Evolutionary conservation across 768 basidiomycete species (phyloP).

Genomic region (Rhizopogon vesiculosus): DNA sequence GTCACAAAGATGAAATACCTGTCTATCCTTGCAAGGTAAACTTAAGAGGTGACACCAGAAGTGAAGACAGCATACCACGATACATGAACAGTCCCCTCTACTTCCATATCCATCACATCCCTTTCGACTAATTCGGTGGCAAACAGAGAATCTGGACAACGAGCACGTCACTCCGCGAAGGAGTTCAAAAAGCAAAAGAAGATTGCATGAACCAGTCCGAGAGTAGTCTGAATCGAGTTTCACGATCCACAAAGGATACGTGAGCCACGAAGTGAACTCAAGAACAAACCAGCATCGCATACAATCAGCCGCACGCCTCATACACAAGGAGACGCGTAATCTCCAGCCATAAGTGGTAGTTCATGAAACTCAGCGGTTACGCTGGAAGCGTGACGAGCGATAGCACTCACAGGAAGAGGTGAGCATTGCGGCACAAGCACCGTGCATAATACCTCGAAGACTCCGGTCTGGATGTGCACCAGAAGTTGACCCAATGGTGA

Average conservation of each 20-base stretch:
- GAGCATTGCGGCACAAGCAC: no score
- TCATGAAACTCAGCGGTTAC: background rate
- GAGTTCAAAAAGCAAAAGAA: background rate
- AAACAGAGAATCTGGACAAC: background rate
- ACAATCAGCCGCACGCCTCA: conserved; percentile 10
- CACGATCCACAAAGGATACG: conserved; percentile 10
- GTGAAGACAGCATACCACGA: background rate
- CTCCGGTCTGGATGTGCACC: background rate
- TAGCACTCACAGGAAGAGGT: background rate
- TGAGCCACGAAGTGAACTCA: conserved; percentile 26
- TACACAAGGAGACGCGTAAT: conserved; percentile 9
- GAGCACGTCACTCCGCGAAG: conserved; percentile 4
- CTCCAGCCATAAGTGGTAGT: background rate
- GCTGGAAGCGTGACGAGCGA: background rate
- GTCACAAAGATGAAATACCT: background rate
- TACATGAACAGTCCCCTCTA: background rate
- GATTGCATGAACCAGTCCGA: conserved; percentile 7
- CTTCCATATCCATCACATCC: background rate
- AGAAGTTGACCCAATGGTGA: no score
- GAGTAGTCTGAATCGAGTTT: conserved; percentile 30
- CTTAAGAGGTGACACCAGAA: background rate
- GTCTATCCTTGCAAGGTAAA: background rate
- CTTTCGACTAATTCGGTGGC: background rate
- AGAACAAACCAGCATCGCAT: conserved; percentile 11
- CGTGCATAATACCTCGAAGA: background rate